phyloP scores from a whole-genome alignment of 768 basidiomycete genomes.

The Termitomyces sp. region DNA sequence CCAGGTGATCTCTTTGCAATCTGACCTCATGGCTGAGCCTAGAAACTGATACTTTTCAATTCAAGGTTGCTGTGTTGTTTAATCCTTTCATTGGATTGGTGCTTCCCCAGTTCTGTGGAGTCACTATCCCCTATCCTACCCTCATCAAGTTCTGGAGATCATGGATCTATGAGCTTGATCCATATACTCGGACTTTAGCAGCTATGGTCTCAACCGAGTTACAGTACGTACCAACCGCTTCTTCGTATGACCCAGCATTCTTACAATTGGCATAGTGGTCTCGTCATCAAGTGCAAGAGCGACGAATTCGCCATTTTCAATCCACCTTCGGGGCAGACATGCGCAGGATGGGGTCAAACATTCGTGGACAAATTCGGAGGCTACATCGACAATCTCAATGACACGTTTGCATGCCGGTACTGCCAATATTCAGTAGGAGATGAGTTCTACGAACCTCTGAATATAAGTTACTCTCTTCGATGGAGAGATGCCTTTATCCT shows the following conservation, averaged over 20 bases:
- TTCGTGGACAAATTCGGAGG: slow-evolving; percentile 66
- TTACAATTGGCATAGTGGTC: slow-evolving; percentile 40
- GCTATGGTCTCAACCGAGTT: slow-evolving; percentile 79
- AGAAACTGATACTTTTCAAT: slow-evolving; percentile 15
- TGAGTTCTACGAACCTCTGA: slow-evolving; percentile 65
- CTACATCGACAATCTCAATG: slow-evolving; percentile 67
- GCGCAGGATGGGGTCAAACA: slow-evolving; percentile 61
- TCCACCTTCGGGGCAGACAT: slow-evolving; percentile 74
- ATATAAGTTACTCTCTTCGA: slow-evolving; percentile 56
- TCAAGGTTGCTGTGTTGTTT: slow-evolving; percentile 69
- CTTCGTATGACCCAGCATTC: not conserved
- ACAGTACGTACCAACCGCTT: slow-evolving; percentile 38
- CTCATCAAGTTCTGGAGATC: slow-evolving; percentile 65
- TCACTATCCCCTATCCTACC: slow-evolving; percentile 67
- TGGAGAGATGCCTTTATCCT: slow-evolving; percentile 72
- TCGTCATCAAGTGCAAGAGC: slow-evolving; percentile 56
- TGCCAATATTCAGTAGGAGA: slow-evolving; percentile 70
- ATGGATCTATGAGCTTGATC: slow-evolving; percentile 75
- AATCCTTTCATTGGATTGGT: slow-evolving; percentile 72
- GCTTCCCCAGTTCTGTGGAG: slow-evolving; percentile 75
- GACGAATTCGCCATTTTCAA: slow-evolving; percentile 72
- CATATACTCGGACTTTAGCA: slow-evolving; percentile 67
- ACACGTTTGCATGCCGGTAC: slow-evolving; percentile 61
- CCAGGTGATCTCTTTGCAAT: slow-evolving; percentile 31
- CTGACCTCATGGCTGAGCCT: not conserved